These are phyloP conservation scores for Colletotrichum noveboracense DNA, from an alignment of 2,329 filamentous ascomycete species.

Conservation along the genomic window DNA sequence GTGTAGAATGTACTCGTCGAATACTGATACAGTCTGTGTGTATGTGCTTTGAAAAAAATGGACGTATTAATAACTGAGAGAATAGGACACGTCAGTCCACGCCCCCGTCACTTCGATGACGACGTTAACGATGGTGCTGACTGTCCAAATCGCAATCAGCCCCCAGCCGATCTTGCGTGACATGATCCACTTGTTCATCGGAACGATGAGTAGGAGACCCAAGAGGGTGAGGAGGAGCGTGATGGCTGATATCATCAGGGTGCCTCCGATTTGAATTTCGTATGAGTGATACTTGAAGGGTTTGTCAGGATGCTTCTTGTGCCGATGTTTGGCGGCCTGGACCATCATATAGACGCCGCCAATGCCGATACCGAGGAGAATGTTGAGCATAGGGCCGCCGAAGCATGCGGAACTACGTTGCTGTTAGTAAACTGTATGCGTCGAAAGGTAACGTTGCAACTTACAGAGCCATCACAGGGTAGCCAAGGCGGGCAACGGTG, in stretches of 20 bases:
- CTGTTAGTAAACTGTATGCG: conserved; percentile 26
- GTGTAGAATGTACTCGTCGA: not conserved
- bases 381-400: conserved; percentile 98
- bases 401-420: conserved; percentile 79
- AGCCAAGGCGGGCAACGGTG: conserved; percentile 90
- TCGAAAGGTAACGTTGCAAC: conserved; percentile 29
- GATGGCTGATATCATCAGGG: conserved; percentile 83
- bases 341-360: conserved; percentile 89
- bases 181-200: conserved; percentile 86
- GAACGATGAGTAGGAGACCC: conserved; percentile 79
- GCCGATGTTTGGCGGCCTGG: conserved; percentile 67
- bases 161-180: conserved; percentile 81
- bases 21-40: conserved; percentile 3
- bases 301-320: conserved; percentile 70
- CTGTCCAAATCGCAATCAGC: conserved; percentile 78
- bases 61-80: not conserved
- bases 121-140: conserved; percentile 84
- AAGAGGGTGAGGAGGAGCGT: conserved; percentile 83
- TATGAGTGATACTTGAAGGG: conserved; percentile 77
- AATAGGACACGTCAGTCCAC: conserved; percentile 44
- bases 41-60: not conserved
- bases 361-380: conserved; percentile 91
- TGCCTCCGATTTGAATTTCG: conserved; percentile 81
- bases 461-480: conserved; percentile 90
- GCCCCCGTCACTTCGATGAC: conserved; percentile 74